Percentiles rank a stretch among this genome's conserved stretches.
Evolutionary conservation across 371 early-diverging fungal species (phyloP).

Genomic region (Nematocida displodere): DNA sequence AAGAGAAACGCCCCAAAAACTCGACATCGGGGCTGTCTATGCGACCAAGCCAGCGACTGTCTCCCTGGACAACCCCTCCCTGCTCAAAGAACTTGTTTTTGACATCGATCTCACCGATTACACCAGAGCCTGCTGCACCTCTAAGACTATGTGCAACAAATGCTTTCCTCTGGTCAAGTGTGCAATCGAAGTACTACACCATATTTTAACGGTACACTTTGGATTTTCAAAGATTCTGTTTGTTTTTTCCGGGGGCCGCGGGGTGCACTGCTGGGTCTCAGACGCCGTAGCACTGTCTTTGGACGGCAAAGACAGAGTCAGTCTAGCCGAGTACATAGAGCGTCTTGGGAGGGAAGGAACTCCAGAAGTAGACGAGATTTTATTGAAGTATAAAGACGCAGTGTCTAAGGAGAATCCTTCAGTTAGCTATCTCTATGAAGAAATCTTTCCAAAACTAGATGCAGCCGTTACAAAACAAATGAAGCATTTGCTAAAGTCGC

Average conservation of each 20-base stretch:
- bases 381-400: not conserved
- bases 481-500: conserved; percentile 92
- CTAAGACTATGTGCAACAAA: conserved; percentile 71
- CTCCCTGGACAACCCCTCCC: conserved; percentile 71
- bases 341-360: conserved; percentile 24
- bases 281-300: conserved; percentile 77
- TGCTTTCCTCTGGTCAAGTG: conserved; percentile 89
- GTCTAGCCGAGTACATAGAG: conserved; percentile 72
- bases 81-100: conserved; percentile 88
- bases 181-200: conserved; percentile 76
- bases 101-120: conserved; percentile 99
- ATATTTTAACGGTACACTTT: conserved; percentile 73
- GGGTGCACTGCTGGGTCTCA: conserved; percentile 96
- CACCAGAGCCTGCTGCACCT: conserved; percentile 82
- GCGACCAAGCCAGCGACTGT: conserved; percentile 67
- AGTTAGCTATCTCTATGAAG: conserved; percentile 69
- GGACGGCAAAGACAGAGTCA: conserved; percentile 71
- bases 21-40: conserved; percentile 94
- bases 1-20: conserved; percentile 73
- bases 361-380: not conserved
- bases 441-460: conserved; percentile 74
- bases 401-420: not conserved
- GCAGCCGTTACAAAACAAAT: conserved; percentile 78
- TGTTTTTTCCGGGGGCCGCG: conserved; percentile 93
- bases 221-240: conserved; percentile 84